Base-by-base conservation (phyloP, 768 basidiomycete species). In the Galerina marginata region DNA sequence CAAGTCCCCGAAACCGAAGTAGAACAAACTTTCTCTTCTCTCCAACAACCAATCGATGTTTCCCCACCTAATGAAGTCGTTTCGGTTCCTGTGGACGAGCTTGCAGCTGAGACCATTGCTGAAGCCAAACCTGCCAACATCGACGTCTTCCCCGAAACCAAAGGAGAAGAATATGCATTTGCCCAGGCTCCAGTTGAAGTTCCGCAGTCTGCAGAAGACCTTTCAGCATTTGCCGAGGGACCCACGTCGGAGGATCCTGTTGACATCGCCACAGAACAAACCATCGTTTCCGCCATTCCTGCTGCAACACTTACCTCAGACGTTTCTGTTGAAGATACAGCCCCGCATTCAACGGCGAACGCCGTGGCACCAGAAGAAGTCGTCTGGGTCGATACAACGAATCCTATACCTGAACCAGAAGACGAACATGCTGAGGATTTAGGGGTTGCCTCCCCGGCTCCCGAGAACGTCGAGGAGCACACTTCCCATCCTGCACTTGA, bases 81-180 rank as follows among this genome's bases (percentile, higher is more conserved):
- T 23, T 9, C 44, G 10, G n/a, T 15, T 12, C 25, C 53, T 50
- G 52, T 49, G 46, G 56, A 64, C 40, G 55, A 51, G 9, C 47
- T 50, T 20, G 38, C 55, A 15, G 46, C 36, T 20, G 37, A 45
- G 7, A 44, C 11, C n/a, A 47, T 4, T 26, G 47, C 42, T 10
- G 23, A 40, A 23, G 10, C 7, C 7, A 7, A 33, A 33, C 29
- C 29, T 33, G 29, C 29, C 7, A 2, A 33, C 29, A 7, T 33
- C 29, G 29, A 33, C 29, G 29, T 33, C 7, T 4, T 4, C 7
- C 29, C 29, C 7, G 29, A 33, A 7, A 33, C 7, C 7, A 33
- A 33, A 33, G 29, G 29, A 33, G 5, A 33, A 33, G 29, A 33
- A 7, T 7, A 33, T 33, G 29, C 4, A 33, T 33, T 33, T 33